phyloP scores from a whole-genome alignment of 2,329 filamentous ascomycete genomes.

The Lithohypha guttulata region DNA sequence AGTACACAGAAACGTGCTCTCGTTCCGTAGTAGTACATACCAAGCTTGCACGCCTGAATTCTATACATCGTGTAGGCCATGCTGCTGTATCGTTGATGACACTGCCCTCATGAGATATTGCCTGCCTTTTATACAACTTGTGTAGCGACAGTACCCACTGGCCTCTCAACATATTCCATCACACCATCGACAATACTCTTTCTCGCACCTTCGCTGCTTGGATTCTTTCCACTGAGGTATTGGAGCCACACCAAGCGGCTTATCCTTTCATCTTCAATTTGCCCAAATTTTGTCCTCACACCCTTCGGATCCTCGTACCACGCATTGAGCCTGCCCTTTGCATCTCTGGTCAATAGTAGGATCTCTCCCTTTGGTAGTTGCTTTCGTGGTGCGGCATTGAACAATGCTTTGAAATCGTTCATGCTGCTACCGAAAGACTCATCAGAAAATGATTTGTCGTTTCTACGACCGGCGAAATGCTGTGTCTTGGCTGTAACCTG shows the following conservation, averaged over 20 bases:
- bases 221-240: slow-evolving; percentile 75
- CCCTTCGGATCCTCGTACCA: slow-evolving; percentile 47
- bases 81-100: background rate
- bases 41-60: no score
- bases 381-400: slow-evolving; percentile 56
- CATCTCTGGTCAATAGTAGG: slow-evolving; percentile 60
- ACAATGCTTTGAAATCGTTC: slow-evolving; percentile 67
- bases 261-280: slow-evolving; percentile 66
- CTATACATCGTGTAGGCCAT: background rate
- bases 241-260: slow-evolving; percentile 77
- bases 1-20: no score
- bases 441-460: slow-evolving; percentile 40
- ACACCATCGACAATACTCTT: slow-evolving; percentile 76
- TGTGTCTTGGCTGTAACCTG: slow-evolving; percentile 66
- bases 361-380: slow-evolving; percentile 72
- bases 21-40: no score
- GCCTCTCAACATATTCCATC: slow-evolving; percentile 76
- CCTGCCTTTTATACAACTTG: slow-evolving; percentile 59
- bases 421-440: slow-evolving; percentile 67
- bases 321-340: slow-evolving; percentile 54
- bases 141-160: slow-evolving; percentile 74
- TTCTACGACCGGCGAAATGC: slow-evolving; percentile 40
- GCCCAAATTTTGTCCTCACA: slow-evolving; percentile 51
- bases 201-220: slow-evolving; percentile 73
- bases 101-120: background rate